These are phyloP conservation scores for Pseudogymnoascus sp. DNA, from an alignment of 2,329 filamentous ascomycete genomes.

Conservation along the genomic window DNA sequence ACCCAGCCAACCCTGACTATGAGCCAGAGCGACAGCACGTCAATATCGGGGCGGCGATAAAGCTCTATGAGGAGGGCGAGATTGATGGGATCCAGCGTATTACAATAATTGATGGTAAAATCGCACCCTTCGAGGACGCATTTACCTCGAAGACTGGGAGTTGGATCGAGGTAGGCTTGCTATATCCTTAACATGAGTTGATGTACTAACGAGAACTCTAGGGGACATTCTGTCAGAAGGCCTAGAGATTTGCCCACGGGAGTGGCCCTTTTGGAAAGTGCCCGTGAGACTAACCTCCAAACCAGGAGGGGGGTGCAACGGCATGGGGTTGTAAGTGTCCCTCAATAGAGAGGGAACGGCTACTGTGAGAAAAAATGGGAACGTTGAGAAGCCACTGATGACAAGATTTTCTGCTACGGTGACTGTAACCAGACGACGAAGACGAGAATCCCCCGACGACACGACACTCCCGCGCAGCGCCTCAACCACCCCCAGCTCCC, in stretches of 20 bases:
- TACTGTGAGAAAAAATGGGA: too few relatives aligned
- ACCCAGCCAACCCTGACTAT: not conserved
- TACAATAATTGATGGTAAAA: not conserved
- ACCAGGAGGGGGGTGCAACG: too few relatives aligned
- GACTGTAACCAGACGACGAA: too few relatives aligned
- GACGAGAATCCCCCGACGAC: too few relatives aligned
- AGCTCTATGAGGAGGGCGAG: not conserved
- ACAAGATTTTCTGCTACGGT: too few relatives aligned
- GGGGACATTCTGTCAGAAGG: not conserved
- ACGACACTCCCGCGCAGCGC: too few relatives aligned
- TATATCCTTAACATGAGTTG: not conserved
- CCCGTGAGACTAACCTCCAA: too few relatives aligned
- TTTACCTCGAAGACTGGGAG: not conserved
- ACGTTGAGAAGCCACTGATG: too few relatives aligned
- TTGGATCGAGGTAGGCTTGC: not conserved
- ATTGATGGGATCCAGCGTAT: not conserved
- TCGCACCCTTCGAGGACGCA: not conserved
- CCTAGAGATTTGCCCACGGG: not conserved
- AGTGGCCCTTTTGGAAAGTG: too few relatives aligned
- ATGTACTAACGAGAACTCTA: not conserved
- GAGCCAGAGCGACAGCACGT: not conserved
- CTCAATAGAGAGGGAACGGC: too few relatives aligned
- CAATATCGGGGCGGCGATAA: not conserved
- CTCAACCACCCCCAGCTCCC: too few relatives aligned
- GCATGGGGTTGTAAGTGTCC: too few relatives aligned